Evolutionary conservation across 768 basidiomycete genomes (phyloP).

Genomic region (Serendipita sp.): DNA sequence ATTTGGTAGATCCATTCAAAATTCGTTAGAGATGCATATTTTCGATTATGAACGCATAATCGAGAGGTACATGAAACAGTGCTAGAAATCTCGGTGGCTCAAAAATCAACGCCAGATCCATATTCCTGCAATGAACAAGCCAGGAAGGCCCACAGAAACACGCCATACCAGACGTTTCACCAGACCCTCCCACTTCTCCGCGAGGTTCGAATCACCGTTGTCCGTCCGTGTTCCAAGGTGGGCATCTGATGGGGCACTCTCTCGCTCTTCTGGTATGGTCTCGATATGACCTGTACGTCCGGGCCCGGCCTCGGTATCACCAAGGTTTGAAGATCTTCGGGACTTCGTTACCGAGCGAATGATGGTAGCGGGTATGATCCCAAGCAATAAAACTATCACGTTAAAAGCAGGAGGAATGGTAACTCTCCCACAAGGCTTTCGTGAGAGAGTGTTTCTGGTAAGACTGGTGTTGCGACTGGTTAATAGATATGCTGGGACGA

Average conservation of each 20-base stretch:
- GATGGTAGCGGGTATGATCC: not conserved
- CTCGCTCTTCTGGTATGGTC: not conserved
- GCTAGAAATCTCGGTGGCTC: too few relatives aligned
- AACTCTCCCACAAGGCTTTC: not conserved
- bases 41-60: too few relatives aligned
- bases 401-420: not conserved
- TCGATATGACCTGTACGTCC: not conserved
- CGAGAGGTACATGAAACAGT: too few relatives aligned
- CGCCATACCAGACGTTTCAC: not conserved
- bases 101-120: not conserved
- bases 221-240: not conserved
- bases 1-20: too few relatives aligned
- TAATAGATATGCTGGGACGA: not conserved
- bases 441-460: too few relatives aligned
- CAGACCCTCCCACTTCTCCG: not conserved
- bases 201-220: not conserved
- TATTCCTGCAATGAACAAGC: not conserved
- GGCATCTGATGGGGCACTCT: not conserved
- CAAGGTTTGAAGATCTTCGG: not conserved
- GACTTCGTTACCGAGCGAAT: not conserved
- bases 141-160: not conserved
- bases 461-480: too few relatives aligned
- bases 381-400: not conserved
- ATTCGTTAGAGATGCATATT: too few relatives aligned
- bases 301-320: not conserved